Evolutionary conservation across 805 yeast genomes (phyloP), one percentile per base, ranked within the genome.

Genomic region (Saturnispora sanitii): DNA sequence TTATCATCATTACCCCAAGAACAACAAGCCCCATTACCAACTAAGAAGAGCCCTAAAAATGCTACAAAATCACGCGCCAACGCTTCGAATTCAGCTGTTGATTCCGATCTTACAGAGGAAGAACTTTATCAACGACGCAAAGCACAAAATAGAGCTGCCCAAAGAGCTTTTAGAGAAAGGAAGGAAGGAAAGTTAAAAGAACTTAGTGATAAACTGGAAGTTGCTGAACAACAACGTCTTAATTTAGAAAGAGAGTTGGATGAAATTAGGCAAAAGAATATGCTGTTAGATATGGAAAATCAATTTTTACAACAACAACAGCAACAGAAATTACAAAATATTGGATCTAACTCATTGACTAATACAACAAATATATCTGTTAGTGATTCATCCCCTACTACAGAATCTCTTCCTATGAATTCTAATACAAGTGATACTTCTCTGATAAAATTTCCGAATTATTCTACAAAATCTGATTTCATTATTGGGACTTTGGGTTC

Each of bases 61-160:
- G 26, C 16, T 12, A 6, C 11, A 12, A 37, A 28, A 19, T 11
- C 19, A 12, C 3, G 21, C 15, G 23, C 13, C 21, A 19, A 32
- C 13, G 12, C 13, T 34, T 23, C 26, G 26, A 23, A 23, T 6
- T 23, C 26, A 8, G 20, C 29, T n/a, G 29, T 12, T 15, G 26
- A 17, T 9, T 11, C 13, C 4, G 23, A 23, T 6, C 5, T 36
- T 13, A 21, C 53, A 3, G 58, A 66, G 38, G 61, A 62, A 31
- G 72, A 76, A 45, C 50, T 73, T 5, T 68, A 68, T 16, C 63
- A 70, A 47, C 77, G 75, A 56, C 70, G 83, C 39, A 82, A 77
- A 54, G 86, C 85, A 2, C 92, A 81, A 56, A 83, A 84, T 55
- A 66, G 94, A 52, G 88, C 88, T 9, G 94, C 94, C 1, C 95